Evolutionary conservation across 176 grass and related monocot species (phyloP).

Genomic region (bread wheat (Triticum aestivum)): DNA sequence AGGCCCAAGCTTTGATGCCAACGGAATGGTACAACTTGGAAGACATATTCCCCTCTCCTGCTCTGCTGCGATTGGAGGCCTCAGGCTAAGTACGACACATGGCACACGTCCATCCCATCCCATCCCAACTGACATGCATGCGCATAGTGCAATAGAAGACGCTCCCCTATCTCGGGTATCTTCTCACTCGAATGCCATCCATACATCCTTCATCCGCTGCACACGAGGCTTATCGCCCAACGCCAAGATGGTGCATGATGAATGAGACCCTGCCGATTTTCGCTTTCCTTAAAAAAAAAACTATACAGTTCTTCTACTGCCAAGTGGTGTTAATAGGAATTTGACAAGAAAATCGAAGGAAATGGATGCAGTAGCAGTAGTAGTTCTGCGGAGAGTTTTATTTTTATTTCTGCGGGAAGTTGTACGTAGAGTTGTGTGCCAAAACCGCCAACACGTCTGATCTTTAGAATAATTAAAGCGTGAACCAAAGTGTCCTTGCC

Average conservation of each 20-base stretch:
- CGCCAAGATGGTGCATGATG: background rate
- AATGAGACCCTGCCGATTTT: background rate
- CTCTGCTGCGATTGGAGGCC: background rate
- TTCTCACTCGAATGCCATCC: slow-evolving; percentile 26
- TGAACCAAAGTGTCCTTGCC: background rate
- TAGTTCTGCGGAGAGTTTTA: too few species aligned
- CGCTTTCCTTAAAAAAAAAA: too few species aligned
- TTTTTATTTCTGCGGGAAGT: too few species aligned
- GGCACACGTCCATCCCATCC: slow-evolving; percentile 3
- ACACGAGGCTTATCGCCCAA: background rate
- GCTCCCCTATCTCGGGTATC: background rate
- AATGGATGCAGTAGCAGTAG: background rate
- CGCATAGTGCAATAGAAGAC: background rate
- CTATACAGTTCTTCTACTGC: background rate
- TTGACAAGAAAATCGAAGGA: background rate
- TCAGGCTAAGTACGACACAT: background rate
- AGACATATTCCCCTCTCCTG: slow-evolving; percentile 28
- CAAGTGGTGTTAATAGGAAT: background rate
- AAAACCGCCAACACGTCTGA: background rate
- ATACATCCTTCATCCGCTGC: slow-evolving; percentile 21
- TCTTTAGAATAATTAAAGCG: background rate
- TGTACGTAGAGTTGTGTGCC: background rate
- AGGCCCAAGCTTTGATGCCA: slow-evolving; percentile 46
- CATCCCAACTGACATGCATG: background rate
- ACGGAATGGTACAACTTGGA: slow-evolving; percentile 14